Evolutionary conservation across 495 filamentous ascomycete genomes (phyloP).

Genomic region (Penicillium maclennaniae): DNA sequence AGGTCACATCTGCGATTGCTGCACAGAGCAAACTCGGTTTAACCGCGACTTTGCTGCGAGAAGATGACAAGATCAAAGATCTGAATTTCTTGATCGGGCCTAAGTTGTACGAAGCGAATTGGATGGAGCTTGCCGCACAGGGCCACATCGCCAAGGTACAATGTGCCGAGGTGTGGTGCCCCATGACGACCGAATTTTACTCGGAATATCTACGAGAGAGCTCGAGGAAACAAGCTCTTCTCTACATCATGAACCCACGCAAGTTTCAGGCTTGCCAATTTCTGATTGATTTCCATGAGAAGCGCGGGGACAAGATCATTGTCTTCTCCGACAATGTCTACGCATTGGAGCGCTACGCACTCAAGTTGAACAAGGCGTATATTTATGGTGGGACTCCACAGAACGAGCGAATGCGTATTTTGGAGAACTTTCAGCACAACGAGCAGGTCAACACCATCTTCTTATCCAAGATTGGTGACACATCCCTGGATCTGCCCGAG

Average conservation of each 20-base stretch:
- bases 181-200: slow-evolving; percentile 98
- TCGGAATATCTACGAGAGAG: slow-evolving; percentile 81
- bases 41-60: slow-evolving; percentile 89
- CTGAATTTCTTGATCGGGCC: slow-evolving; percentile 97
- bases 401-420: slow-evolving; percentile 78
- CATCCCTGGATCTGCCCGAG: slow-evolving; percentile 92
- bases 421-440: slow-evolving; percentile 97
- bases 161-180: slow-evolving; percentile 98
- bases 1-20: slow-evolving; percentile 85
- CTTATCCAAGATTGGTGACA: slow-evolving; percentile 97
- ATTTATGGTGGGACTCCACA: slow-evolving; percentile 92
- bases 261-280: slow-evolving; percentile 98
- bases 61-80: slow-evolving; percentile 97
- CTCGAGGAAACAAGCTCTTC: slow-evolving; percentile 62
- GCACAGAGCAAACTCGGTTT: slow-evolving; percentile 96
- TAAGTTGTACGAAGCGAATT: slow-evolving; percentile 97
- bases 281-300: slow-evolving; percentile 96
- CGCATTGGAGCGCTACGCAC: slow-evolving; percentile 80
- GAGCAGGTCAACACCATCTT: slow-evolving; percentile 92
- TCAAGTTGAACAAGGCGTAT: slow-evolving; percentile 80
- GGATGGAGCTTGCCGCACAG: slow-evolving; percentile 97
- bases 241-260: slow-evolving; percentile 96
- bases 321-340: slow-evolving; percentile 99
- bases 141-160: slow-evolving; percentile 97
- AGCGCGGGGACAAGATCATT: slow-evolving; percentile 95